A percentile compares a stretch with the other conserved stretches of the same genome.
phyloP scores from a whole-genome alignment of 768 basidiomycete genomes.

The Rhodocollybia butyracea region DNA sequence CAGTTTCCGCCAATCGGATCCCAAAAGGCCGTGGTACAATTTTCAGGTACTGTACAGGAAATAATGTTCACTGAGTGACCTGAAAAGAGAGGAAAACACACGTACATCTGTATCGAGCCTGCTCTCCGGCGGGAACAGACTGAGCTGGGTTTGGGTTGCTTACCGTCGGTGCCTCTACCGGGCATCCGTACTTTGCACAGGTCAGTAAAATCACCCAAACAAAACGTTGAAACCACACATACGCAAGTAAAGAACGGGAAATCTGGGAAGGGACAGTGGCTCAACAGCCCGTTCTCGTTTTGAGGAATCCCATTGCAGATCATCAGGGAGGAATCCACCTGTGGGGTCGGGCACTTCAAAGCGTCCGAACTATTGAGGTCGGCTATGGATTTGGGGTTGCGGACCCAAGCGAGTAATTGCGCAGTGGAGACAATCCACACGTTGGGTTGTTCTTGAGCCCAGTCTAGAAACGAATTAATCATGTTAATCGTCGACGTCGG shows the following conservation, averaged over 20 bases:
- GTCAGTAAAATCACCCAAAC: not conserved
- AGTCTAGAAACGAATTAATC: conserved; percentile 80
- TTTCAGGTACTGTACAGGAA: conserved; percentile 48
- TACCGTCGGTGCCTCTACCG: conserved; percentile 47
- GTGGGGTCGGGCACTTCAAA: conserved; percentile 63
- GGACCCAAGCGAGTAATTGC: conserved; percentile 74
- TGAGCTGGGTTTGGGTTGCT: conserved; percentile 68
- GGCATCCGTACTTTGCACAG: conserved; percentile 66
- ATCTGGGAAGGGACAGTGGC: conserved; percentile 63
- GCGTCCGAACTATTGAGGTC: conserved; percentile 51
- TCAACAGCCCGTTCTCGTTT: conserved; percentile 61
- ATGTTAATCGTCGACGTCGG: conserved; percentile 58
- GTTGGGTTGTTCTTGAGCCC: conserved; percentile 73
- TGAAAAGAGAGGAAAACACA: conserved; percentile 6
- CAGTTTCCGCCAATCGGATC: conserved; percentile 69
- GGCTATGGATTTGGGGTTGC: conserved; percentile 61
- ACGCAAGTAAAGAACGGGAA: conserved; percentile 76
- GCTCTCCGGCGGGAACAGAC: conserved; percentile 38
- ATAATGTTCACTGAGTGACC: conserved; percentile 2
- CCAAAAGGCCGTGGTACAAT: conserved; percentile 81
- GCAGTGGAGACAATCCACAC: conserved; percentile 74
- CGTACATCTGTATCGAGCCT: conserved; percentile 54
- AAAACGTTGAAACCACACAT: conserved; percentile 35
- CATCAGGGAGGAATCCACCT: conserved; percentile 46
- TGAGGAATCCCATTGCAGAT: conserved; percentile 78